Evolutionary conservation across 1,139 yeast genomes (phyloP), one percentile per base, ranked within the genome.

Genomic region (Yamadazyma triangularis): DNA sequence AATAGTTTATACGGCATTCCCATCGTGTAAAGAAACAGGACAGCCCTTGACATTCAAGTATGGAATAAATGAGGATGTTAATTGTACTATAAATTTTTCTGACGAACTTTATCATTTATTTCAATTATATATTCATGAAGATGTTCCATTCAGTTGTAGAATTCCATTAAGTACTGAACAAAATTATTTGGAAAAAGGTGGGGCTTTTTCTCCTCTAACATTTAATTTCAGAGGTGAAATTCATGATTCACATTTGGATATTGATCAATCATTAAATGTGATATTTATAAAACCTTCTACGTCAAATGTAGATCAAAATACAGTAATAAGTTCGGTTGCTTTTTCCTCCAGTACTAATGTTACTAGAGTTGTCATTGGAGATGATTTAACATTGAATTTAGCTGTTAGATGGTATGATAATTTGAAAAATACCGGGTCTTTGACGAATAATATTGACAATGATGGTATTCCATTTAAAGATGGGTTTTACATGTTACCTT

Each of bases 71-170:
- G 77, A 70, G 40, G 73, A 72, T 32, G 37, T 73, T 34, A 73
- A 73, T 41, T 83, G 93, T 50, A 77, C 89, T 2, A 62, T 83
- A 26, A 60, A 60, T 7, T 66, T 83, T 32, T 65, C 73, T n/a
- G 91, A 83, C 51, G 83, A 79, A 44, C 52, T 76, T 30, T 83
- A 73, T 49, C 93, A 83, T 47, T 54, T 82, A 37, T 80, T 83
- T 52, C 91, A 83, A 56, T 60, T 82, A 31, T 81, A 82, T 48
- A 64, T 83, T 33, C 93, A 83, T 50, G 84, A 81, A 51, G 93
- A 83, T 51, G 79, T 72, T 3, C 93, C 93, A 16, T 77, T 78
- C 48, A 72, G 84, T 35, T 83, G 93, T 53, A 64, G 84, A 35
- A 46, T 80, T 15, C 82, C 83, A 4, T 44, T 71, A 27, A 60